Evolutionary conservation across 2,329 filamentous ascomycete species (phyloP), one percentile per base, ranked within the genome.

Genomic region (Scytalidium sp.): DNA sequence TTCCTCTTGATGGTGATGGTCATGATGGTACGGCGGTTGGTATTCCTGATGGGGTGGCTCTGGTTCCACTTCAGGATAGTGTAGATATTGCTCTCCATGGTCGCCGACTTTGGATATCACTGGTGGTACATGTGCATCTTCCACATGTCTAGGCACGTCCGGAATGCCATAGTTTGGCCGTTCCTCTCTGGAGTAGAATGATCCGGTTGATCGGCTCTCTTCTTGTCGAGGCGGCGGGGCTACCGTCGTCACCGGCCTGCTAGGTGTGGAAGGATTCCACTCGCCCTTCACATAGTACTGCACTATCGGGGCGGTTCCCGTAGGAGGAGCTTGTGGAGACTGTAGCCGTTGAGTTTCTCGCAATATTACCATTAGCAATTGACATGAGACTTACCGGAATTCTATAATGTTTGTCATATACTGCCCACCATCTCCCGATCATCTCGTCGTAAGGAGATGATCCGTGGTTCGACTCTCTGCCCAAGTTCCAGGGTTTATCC

Each of bases 351-450:
- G n/a, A 39, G 41, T 25, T 42, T 9, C 19, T 9, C 5, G 4
- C 17, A 20, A n/a, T n/a, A n/a, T 44, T 36, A 15, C 23, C 15
- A 21, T 13, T 10, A 23, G n/a, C 11, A 36, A 21, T 10, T 19
- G 39, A 19, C 10, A 10, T 36, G 36, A 13, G 43, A 55, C 63
- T 47, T 66, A 83, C 80, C 55, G 73, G 63, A 59, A 66, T 66
- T 56, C 80, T 78, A 66, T 95, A 92, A 72, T 97, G 92, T 54
- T 82, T 79, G 70, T 97, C 93, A 66, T 96, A 96, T 40, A 96
- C 88, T 41, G 90, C 83, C 93, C 93, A 99, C 94, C 94, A 99
- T 63, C 84, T 82, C 52, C 84, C 86, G 40, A 91, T 72, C 74
- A 97, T 85, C 70, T 97, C 88, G 64, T 89, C 85, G 66, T 92